Percentiles rank a stretch among this genome's conserved stretches.
These are phyloP conservation scores for Glebionis coronaria DNA, from an alignment of 129 eudicot genomes.

Conservation along the genomic window DNA sequence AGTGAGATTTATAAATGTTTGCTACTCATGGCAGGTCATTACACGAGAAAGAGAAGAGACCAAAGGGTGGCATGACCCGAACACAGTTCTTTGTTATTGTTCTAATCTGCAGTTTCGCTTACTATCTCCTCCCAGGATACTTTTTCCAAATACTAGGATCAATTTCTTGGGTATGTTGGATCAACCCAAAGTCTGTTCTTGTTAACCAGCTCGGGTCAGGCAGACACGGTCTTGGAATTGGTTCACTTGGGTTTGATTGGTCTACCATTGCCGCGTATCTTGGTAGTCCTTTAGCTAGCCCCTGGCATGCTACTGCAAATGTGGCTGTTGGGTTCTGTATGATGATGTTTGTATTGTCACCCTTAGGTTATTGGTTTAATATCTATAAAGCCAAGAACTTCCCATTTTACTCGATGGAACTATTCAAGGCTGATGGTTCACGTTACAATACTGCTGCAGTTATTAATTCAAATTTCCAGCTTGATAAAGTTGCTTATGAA, in stretches of 20 bases:
- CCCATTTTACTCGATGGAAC: conserved; percentile 47
- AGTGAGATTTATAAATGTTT: no score
- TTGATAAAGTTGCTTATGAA: conserved; percentile 41
- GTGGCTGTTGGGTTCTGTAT: conserved; percentile 46
- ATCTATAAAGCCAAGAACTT: conserved; percentile 45
- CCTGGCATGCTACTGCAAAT: conserved; percentile 57
- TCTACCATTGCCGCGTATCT: conserved; percentile 21
- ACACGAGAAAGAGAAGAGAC: no score
- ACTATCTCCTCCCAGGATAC: no score
- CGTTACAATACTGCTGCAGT: conserved; percentile 36
- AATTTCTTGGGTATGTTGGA: no score
- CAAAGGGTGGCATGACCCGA: no score
- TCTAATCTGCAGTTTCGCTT: no score
- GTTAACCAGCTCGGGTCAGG: conserved; percentile 73
- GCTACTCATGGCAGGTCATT: no score
- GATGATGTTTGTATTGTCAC: conserved; percentile 50
- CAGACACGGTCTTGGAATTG: conserved; percentile 52
- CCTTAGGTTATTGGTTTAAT: conserved; percentile 45
- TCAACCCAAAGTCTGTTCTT: conserved; percentile 26
- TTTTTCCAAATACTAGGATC: no score
- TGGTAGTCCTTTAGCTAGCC: conserved; percentile 73
- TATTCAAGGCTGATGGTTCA: conserved; percentile 46
- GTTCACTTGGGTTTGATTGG: conserved; percentile 68
- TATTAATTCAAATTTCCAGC: conserved; percentile 40
- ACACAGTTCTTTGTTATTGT: no score